Base-by-base conservation (phyloP, 345 rosid genomes). In the Eucalyptus tenuipes region DNA sequence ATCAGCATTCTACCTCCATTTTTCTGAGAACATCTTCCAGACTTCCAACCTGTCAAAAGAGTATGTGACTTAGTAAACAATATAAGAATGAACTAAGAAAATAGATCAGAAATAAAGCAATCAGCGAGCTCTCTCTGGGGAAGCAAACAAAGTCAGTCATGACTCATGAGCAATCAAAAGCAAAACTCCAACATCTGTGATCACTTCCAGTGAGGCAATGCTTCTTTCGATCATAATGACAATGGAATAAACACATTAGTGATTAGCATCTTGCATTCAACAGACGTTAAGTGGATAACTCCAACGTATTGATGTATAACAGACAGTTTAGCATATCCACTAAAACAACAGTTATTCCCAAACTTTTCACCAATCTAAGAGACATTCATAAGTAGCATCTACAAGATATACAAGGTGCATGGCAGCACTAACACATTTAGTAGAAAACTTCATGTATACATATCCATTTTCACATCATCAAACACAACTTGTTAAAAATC, bases 11-110 rank as follows among this genome's bases (percentile, higher is more conserved):
- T 92, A 97, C 99, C 99, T 96, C 99, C 97, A 97, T 96, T 92
- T 96, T 97, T 90, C 91, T 94, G 89, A 97, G 89, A 59, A 97
- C 98, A 89, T 97, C 98, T 94, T 97, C 99, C 55, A 97, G 86
- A 90, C 96, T 96, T 88, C 99, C 99, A 49, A 97, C 99, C 99
- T 96, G 92, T 87, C 88, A 86, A 89, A 86, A 89, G 84, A 22
- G 47, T 11, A 40, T 10, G 44, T 37, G 27, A 71, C 45, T 71
- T 71, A 10, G 47, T 75, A 40, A 90, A 91, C 57, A 88, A 64
- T 86, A 87, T 89, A 47, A 88, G 86, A 52, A 61, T 24, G 20
- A 55, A 66, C 44, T 8, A 48, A 40, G 27, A 29, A 33, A 47
- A 31, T 25, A 55, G 85, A 22, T 24, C 18, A 27, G 53, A 22